These are phyloP conservation scores for Tolypocladium guangdongense DNA, from an alignment of 2,329 filamentous ascomycete genomes.

Conservation along the genomic window DNA sequence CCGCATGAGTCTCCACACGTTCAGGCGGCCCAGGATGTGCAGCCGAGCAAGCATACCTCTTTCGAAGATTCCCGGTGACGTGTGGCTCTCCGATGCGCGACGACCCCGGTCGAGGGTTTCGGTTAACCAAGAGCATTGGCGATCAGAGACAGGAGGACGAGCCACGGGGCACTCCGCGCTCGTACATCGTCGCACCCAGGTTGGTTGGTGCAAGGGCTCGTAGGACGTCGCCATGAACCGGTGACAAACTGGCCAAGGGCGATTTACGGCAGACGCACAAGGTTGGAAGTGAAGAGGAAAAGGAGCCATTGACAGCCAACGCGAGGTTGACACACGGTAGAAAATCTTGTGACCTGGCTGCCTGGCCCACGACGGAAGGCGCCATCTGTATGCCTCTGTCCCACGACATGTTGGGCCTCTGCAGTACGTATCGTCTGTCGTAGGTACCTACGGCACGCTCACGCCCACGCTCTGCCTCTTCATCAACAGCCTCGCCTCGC, in stretches of 20 bases:
- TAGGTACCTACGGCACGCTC: too few relatives aligned
- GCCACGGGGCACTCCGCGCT: too few relatives aligned
- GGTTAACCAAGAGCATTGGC: neutral
- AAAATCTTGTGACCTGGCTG: neutral
- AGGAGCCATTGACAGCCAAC: neutral
- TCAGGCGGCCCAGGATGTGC: constrained; percentile 4
- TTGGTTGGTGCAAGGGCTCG: neutral
- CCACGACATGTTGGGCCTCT: too few relatives aligned
- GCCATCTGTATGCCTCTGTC: neutral
- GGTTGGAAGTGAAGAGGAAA: neutral
- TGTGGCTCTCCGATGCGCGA: neutral
- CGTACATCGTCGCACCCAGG: neutral
- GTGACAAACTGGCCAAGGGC: neutral
- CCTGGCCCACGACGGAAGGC: neutral
- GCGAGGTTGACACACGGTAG: neutral
- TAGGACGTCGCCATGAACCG: neutral
- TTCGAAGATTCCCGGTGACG: neutral
- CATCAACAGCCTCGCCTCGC: neutral
- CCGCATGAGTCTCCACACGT: constrained; percentile 2
- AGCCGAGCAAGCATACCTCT: neutral
- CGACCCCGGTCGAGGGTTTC: neutral
- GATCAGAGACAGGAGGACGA: neutral
- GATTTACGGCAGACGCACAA: neutral
- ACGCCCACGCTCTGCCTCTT: neutral
- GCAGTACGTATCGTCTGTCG: too few relatives aligned